These are phyloP conservation scores for Chaetomiaceae sp. DNA, from an alignment of 2,329 filamentous ascomycete genomes.

Conservation along the genomic window DNA sequence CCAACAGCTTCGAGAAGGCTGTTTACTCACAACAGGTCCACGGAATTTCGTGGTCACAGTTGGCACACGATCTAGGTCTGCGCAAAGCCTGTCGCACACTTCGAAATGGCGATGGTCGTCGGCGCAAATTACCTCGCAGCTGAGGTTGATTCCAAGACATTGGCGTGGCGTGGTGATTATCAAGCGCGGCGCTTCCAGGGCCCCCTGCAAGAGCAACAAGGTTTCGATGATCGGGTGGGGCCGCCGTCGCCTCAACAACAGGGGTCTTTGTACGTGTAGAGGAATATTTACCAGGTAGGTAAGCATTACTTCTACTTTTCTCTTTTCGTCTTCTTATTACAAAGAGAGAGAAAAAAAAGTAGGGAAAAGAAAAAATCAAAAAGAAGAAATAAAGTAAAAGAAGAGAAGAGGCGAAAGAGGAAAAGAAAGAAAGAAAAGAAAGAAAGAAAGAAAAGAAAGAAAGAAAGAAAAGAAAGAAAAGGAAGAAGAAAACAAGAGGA, in stretches of 20 bases:
- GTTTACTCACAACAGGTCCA: not conserved
- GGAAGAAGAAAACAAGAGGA: too few species aligned
- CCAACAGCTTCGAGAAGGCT: not conserved
- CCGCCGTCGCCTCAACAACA: constrained; percentile 4
- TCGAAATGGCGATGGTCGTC: constrained; percentile 10
- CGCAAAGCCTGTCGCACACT: not conserved
- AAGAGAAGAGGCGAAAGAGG: too few species aligned
- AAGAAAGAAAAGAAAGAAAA: too few species aligned
- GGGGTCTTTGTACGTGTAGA: too few species aligned
- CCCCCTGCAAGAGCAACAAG: not conserved
- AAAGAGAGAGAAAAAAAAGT: too few species aligned
- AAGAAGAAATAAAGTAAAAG: too few species aligned
- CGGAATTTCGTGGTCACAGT: not conserved
- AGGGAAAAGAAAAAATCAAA: too few species aligned
- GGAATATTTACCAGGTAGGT: too few species aligned
- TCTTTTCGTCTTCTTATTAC: too few species aligned
- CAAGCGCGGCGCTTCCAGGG: constrained; percentile 7
- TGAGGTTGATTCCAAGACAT: not conserved
- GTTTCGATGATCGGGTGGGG: not conserved
- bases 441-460: too few species aligned
- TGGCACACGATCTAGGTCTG: not conserved
- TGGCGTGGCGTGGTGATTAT: constrained; percentile 2
- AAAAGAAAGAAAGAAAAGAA: too few species aligned
- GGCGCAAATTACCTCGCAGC: constrained; percentile 7
- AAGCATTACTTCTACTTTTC: not conserved